A percentile compares a stretch with the other conserved stretches of the same genome.
These are phyloP conservation scores for Suillus alpinus DNA, from an alignment of 768 basidiomycete species.

Conservation along the genomic window DNA sequence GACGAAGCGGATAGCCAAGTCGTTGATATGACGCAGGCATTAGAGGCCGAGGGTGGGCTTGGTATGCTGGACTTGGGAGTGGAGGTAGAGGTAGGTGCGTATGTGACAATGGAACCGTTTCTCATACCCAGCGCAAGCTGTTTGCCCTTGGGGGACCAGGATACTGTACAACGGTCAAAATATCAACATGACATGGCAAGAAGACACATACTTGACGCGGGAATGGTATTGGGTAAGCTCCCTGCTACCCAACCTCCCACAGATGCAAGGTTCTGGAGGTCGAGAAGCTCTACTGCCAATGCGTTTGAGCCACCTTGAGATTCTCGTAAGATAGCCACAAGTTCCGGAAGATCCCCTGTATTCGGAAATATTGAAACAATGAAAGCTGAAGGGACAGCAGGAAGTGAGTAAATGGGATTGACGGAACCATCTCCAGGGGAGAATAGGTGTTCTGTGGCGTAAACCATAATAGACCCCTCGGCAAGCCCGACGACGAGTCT, in stretches of 20 bases:
- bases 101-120: slow-evolving; percentile 69
- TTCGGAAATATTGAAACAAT: slow-evolving; percentile 61
- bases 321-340: slow-evolving; percentile 58
- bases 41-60: slow-evolving; percentile 49
- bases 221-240: slow-evolving; percentile 46
- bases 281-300: slow-evolving; percentile 57
- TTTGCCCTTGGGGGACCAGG: slow-evolving; percentile 87
- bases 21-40: slow-evolving; percentile 46
- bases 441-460: slow-evolving; percentile 53
- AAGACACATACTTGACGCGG: slow-evolving; percentile 54
- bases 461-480: slow-evolving; percentile 59
- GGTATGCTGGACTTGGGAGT: slow-evolving; percentile 56
- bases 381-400: slow-evolving; percentile 39
- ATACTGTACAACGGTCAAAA: slow-evolving; percentile 42
- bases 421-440: slow-evolving; percentile 41
- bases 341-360: slow-evolving; percentile 55
- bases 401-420: slow-evolving; percentile 48
- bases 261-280: slow-evolving; percentile 47
- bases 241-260: slow-evolving; percentile 55
- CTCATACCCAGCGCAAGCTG: slow-evolving; percentile 75
- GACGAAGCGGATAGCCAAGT: slow-evolving; percentile 70
- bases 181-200: not conserved
- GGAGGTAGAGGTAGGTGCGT: slow-evolving; percentile 52
- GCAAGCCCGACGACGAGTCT: slow-evolving; percentile 57
- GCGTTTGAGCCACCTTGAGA: slow-evolving; percentile 28